A percentile compares a stretch with the other conserved stretches of the same genome.
Conservation (phyloP, 352 stramenopile genomes). For the Phytophthora sp. region DNA sequence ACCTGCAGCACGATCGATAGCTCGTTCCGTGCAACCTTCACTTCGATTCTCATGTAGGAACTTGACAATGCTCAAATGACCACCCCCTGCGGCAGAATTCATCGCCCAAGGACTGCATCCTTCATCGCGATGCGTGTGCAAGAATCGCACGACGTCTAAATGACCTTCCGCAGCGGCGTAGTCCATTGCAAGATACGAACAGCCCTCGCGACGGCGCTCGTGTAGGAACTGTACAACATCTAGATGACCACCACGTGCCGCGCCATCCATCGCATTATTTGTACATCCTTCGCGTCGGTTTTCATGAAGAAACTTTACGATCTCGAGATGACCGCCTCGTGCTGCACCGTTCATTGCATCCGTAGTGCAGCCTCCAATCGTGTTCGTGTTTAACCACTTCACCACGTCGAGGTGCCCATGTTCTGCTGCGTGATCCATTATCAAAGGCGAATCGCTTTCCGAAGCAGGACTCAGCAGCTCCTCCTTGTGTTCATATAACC, state of each 20-base stretch:
- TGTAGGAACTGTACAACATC: constrained; percentile 39
- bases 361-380: constrained; percentile 25
- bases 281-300: constrained; percentile 36
- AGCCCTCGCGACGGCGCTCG: constrained; percentile 28
- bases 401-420: constrained; percentile 42
- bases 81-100: constrained; percentile 36
- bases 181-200: constrained; percentile 36
- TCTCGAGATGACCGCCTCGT: constrained; percentile 30
- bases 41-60: constrained; percentile 34
- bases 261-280: constrained; percentile 32
- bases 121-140: constrained; percentile 28
- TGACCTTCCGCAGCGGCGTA: constrained; percentile 30
- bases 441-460: constrained; percentile 24
- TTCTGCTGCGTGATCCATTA: constrained; percentile 43
- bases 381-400: constrained; percentile 39
- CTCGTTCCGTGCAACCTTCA: constrained; percentile 31
- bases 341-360: constrained; percentile 36
- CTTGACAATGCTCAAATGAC: constrained; percentile 40
- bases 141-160: constrained; percentile 29
- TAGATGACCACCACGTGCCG: constrained; percentile 30
- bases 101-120: constrained; percentile 33
- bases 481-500: constrained; percentile 29
- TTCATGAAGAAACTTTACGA: constrained; percentile 50
- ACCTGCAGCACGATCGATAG: constrained; percentile 31
- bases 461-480: constrained; percentile 10